Evolutionary conservation across 2,329 filamentous ascomycete genomes (phyloP), one percentile per base, ranked within the genome.

Genomic region (Colletotrichum limetticola): DNA sequence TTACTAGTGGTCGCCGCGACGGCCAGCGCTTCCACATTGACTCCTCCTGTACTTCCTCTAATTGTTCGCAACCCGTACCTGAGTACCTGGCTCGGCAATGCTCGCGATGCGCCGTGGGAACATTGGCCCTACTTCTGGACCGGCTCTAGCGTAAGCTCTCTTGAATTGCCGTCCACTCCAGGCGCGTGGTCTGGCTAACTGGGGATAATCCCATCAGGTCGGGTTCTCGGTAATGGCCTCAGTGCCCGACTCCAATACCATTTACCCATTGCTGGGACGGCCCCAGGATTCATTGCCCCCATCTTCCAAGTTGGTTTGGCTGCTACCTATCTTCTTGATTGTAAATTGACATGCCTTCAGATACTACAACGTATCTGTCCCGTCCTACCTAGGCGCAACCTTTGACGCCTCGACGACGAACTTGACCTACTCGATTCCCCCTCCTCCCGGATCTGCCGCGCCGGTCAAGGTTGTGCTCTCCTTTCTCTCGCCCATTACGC

Each of bases 81-180:
- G 69, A 91, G 88, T 78, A 86, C 88, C 42, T 91, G 89, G 89
- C 79, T 94, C 69, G 86, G 87, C 60, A 88, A 89, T 81, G 93
- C 94, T 53, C 88, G 95, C 76, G 89, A 92, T 68, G 87, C 88
- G 58, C 95, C 95, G 2, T 97, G 94, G 94, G 88, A 91, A 66
- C 89, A 90, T 83, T 97, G 95, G 95, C 95, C 95, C 28, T 96
- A 96, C 81, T 95, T 95, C 81, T 95, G 92, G 87, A 94, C 92
- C 7, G 93, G 93, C 42, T 86, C 91, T 78, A 87, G 92, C 79
- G 87, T 90, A 81, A 66, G 73, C 58, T 22, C 16, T 37, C 24
- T 14, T 32, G 46, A 19, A 19, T 26, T 37, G 22, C 49, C 28
- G 42, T 19, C 42, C n/a, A 19, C 19, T 37, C 3, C n/a, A 22